Percentiles rank a stretch among this genome's conserved stretches.
phyloP scores from a whole-genome alignment of 108 stramenopile species.

The Pseudonitzschia pungens region DNA sequence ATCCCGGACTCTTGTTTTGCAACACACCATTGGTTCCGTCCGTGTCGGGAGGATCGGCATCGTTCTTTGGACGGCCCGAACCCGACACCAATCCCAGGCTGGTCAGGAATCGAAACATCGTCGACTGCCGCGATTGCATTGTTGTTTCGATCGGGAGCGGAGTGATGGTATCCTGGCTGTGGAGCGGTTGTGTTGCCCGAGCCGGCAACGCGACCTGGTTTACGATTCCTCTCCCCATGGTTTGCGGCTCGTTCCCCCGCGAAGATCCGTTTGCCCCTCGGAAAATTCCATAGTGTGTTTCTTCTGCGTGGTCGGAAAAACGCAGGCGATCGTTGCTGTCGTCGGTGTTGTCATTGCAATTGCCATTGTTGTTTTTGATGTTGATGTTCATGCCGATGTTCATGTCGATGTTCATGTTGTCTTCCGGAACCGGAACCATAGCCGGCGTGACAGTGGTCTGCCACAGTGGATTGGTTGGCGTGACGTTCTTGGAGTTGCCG shows the following conservation, averaged over 20 bases:
- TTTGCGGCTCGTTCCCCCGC: not conserved
- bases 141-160: constrained; percentile 11
- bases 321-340: not conserved
- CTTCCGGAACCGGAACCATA: no score
- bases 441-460: no score
- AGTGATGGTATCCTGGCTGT: constrained; percentile 5
- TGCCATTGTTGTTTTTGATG: not conserved
- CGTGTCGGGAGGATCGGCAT: constrained; percentile 3
- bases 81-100: constrained; percentile 18
- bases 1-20: no score
- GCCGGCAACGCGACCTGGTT: not conserved
- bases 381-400: not conserved
- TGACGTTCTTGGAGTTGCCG: no score
- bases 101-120: constrained; percentile 39
- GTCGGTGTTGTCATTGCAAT: not conserved
- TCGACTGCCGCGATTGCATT: constrained; percentile 32
- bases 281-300: not conserved
- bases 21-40: constrained; percentile 10
- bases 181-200: not conserved
- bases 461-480: no score
- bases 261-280: not conserved
- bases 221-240: not conserved
- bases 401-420: no score
- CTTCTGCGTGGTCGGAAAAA: not conserved
- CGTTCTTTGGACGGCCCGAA: not conserved